These are phyloP conservation scores for Aureobasidium sp. DNA, from an alignment of 2,329 filamentous ascomycete genomes.

Conservation along the genomic window DNA sequence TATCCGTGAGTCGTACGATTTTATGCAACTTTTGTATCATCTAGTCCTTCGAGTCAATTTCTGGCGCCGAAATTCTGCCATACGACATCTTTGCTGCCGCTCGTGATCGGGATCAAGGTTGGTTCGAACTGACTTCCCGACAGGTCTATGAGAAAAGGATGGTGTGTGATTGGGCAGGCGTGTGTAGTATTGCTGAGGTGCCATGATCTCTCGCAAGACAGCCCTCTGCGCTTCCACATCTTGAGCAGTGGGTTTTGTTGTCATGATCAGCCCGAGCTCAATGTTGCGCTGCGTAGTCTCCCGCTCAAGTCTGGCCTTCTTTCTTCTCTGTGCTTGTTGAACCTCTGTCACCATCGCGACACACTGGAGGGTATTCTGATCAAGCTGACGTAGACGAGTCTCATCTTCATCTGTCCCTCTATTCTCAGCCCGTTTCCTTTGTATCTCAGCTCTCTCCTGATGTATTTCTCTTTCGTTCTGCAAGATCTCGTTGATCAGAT, in stretches of 20 bases:
- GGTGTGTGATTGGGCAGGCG: background rate
- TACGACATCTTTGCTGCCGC: constrained; percentile 1
- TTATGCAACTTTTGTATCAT: background rate
- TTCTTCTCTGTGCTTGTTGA: background rate
- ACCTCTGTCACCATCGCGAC: background rate
- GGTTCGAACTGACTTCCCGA: background rate
- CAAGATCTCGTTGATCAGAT: background rate
- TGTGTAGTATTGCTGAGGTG: background rate
- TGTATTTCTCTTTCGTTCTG: background rate
- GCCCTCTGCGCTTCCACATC: background rate
- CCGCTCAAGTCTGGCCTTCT: background rate
- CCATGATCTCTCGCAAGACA: background rate
- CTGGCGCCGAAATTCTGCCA: background rate
- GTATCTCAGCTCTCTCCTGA: background rate
- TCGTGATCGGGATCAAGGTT: background rate
- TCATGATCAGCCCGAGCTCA: too few relatives aligned
- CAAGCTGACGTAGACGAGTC: background rate
- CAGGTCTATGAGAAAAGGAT: background rate
- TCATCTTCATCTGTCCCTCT: background rate
- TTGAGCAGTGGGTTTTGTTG: background rate
- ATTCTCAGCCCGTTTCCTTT: background rate
- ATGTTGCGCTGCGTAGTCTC: background rate
- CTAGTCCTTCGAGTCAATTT: background rate
- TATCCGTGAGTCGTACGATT: background rate
- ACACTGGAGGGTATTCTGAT: background rate